Conservation (phyloP, 2,329 filamentous ascomycete genomes). For the Aaosphaeria pasadenensis region DNA sequence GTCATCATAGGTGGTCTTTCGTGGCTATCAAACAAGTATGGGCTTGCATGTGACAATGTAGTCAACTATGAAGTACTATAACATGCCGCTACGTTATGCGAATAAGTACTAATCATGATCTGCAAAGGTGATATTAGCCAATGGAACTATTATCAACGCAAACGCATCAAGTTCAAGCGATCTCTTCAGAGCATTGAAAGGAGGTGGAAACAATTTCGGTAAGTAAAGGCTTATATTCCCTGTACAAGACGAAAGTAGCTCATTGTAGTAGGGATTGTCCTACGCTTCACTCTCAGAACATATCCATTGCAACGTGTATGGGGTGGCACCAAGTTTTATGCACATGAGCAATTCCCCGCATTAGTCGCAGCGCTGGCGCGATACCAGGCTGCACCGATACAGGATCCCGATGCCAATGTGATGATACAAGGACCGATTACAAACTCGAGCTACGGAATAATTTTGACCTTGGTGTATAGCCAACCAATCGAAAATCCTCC, state of each 20-base stretch:
- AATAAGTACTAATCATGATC: conserved; percentile 6
- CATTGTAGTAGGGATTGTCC: neutral
- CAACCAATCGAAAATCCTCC: neutral
- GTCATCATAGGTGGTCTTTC: conserved; percentile 28
- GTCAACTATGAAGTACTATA: conserved; percentile 36
- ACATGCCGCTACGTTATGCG: neutral
- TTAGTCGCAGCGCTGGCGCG: neutral
- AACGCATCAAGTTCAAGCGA: conserved; percentile 18
- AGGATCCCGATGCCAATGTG: neutral
- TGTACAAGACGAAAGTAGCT: neutral
- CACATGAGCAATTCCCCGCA: neutral
- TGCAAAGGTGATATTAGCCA: conserved; percentile 35
- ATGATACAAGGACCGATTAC: neutral
- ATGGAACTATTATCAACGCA: conserved; percentile 29
- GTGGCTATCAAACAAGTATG: conserved; percentile 28
- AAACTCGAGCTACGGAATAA: neutral
- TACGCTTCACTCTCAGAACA: neutral
- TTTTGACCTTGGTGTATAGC: neutral
- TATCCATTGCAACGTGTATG: neutral
- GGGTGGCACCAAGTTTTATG: neutral
- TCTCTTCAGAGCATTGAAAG: conserved; percentile 33
- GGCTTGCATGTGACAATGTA: conserved; percentile 31
- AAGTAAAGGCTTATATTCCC: neutral
- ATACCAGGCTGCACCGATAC: neutral
- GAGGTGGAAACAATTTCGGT: conserved; percentile 37